Evolutionary conservation across 139 green algal genomes (phyloP).

Genomic region (Penium margaritaceum): DNA sequence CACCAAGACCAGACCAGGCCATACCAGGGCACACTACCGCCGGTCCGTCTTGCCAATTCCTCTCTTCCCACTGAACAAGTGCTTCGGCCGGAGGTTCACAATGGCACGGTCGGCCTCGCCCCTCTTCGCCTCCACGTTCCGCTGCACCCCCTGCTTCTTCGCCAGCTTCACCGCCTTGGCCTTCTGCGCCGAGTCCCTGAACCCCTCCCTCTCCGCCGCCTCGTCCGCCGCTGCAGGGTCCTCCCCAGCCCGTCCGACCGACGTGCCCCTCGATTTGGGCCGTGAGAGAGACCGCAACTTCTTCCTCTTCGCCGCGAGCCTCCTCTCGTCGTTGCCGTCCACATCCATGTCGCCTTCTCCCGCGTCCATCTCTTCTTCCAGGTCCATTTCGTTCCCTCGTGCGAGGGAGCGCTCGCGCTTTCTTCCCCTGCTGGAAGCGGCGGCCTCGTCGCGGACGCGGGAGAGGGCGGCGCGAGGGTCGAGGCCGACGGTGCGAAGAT

Average conservation of each 20-base stretch:
- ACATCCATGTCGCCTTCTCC: conserved; percentile 58
- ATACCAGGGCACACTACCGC: conserved; percentile 58
- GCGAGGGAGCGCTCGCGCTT: conserved; percentile 51
- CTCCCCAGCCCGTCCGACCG: conserved; percentile 43
- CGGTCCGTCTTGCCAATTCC: conserved; percentile 71
- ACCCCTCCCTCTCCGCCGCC: conserved; percentile 52
- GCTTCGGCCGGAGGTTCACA: conserved; percentile 88
- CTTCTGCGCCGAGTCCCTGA: conserved; percentile 69
- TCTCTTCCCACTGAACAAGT: conserved; percentile 86
- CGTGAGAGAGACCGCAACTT: conserved; percentile 68
- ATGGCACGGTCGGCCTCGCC: conserved; percentile 67
- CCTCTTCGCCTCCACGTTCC: conserved; percentile 47
- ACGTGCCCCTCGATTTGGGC: conserved; percentile 30
- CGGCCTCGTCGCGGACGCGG: conserved; percentile 52
- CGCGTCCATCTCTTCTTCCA: conserved; percentile 70
- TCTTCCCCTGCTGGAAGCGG: conserved; percentile 60
- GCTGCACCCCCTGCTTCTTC: conserved; percentile 67
- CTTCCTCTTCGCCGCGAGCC: conserved; percentile 68
- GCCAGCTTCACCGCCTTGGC: conserved; percentile 83
- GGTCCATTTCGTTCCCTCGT: too few relatives aligned
- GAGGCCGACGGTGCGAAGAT: conserved; percentile 73
- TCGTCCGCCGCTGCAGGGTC: neutral
- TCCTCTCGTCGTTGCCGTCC: conserved; percentile 21
- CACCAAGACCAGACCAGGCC: too few relatives aligned
- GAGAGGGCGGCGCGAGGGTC: conserved; percentile 71